These are phyloP conservation scores for Malus hybrid DNA, from an alignment of 331 rosid species.

Conservation along the genomic window DNA sequence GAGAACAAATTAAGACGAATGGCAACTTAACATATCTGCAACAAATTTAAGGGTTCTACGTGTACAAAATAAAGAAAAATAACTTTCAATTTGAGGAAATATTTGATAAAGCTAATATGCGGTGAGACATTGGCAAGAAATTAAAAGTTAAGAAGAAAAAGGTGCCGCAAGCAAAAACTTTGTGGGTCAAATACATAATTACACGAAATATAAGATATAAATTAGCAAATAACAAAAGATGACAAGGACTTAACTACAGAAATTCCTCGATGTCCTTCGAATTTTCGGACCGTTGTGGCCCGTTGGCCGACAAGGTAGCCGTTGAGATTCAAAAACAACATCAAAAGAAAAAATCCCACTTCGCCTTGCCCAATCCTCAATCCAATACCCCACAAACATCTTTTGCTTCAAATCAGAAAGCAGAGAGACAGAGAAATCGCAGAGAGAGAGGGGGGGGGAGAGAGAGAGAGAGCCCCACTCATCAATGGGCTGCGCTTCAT, in stretches of 20 bases:
- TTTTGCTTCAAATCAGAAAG: constrained; percentile 29
- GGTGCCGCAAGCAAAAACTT: background rate
- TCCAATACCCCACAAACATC: background rate
- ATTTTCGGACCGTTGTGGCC: constrained; percentile 83
- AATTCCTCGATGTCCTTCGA: constrained; percentile 35
- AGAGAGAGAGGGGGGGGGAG: background rate
- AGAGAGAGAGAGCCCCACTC: constrained; percentile 20
- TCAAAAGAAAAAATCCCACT: constrained; percentile 14
- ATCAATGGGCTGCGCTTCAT: constrained; percentile 89
- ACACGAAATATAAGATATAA: background rate
- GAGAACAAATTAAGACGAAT: too few relatives aligned
- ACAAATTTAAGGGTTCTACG: too few relatives aligned
- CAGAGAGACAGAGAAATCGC: constrained; percentile 9
- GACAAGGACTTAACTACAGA: constrained; percentile 4
- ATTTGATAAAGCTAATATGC: too few relatives aligned
- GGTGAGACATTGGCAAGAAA: too few relatives aligned
- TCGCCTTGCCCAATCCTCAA: background rate
- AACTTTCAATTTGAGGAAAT: too few relatives aligned
- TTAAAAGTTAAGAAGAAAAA: background rate
- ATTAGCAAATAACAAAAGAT: background rate
- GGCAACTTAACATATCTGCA: too few relatives aligned
- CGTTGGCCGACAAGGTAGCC: constrained; percentile 46
- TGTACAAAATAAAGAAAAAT: too few relatives aligned
- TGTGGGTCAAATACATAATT: background rate
- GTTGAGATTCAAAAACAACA: constrained; percentile 26